Evolutionary conservation across 148 eudicot species (phyloP).

Genomic region (Oxyria digyna): DNA sequence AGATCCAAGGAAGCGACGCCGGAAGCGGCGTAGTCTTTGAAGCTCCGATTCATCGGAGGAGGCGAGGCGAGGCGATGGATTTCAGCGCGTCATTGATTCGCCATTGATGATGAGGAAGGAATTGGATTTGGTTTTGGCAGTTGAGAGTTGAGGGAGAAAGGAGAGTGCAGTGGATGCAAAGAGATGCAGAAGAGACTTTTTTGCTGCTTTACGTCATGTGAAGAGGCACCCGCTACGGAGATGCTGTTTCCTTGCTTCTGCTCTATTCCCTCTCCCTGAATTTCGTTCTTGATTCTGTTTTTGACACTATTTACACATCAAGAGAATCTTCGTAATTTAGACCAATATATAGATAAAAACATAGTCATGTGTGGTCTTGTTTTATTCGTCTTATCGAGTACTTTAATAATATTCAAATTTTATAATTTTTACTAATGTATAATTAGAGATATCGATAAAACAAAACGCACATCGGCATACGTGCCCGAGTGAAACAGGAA

Average conservation of each 20-base stretch:
- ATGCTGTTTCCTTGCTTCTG: not conserved
- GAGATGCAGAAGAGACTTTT: not conserved
- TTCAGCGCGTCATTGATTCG: not conserved
- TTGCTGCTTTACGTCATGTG: slow-evolving; percentile 20
- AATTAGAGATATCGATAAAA: too few relatives aligned
- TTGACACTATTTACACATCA: too few relatives aligned
- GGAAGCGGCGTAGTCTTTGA: slow-evolving; percentile 16
- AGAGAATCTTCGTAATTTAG: too few relatives aligned
- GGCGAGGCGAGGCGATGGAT: not conserved
- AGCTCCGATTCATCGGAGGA: slow-evolving; percentile 23
- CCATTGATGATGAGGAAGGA: not conserved
- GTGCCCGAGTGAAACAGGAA: too few relatives aligned
- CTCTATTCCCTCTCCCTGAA: too few relatives aligned
- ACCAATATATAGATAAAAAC: too few relatives aligned
- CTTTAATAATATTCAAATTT: too few relatives aligned
- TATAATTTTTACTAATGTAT: too few relatives aligned
- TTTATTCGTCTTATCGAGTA: too few relatives aligned
- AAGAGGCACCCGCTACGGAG: slow-evolving; percentile 4
- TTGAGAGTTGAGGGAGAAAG: not conserved
- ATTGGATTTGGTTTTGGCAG: not conserved
- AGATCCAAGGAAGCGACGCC: slow-evolving; percentile 30
- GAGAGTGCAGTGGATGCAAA: slow-evolving; percentile 9
- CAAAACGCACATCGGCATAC: too few relatives aligned
- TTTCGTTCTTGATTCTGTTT: too few relatives aligned
- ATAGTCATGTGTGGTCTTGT: too few relatives aligned